Evolutionary conservation across 768 basidiomycete species (phyloP), one percentile per base, ranked within the genome.

Genomic region (Boletellus emodensis): DNA sequence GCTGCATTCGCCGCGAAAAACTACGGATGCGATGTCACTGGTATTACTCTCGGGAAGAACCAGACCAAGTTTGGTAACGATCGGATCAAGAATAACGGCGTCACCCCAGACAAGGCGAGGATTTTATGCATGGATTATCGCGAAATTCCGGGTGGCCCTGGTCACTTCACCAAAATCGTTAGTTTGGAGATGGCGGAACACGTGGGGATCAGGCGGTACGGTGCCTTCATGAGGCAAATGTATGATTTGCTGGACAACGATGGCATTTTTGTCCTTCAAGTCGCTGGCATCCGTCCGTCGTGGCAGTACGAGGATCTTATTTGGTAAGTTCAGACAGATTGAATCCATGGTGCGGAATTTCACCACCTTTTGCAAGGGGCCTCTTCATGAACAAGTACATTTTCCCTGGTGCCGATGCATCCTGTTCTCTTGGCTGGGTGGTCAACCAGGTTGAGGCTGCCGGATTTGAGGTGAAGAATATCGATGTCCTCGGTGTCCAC

Each of bases 131-230:
- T 83, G 62, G 94, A 98, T 67, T 94, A 89, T 69, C 84, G 94
- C 28, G 90, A 96, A 49, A 88, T 97, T 58, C 90, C 92, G 33
- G 79, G 81, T 28, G 78, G 83, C 49, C 69, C 72, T 41, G 84
- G 85, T 46, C 81, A 82, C 50, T 99, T 88, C 64, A 85, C 84
- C 62, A 98, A 98, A 76, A 98, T 99, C 46, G 93, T 95, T 43
- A 86, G 84, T 54, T 78, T 99, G 54, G 96, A 99, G 69, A 98
- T 98, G 95, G 95, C 95, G 15, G 96, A 99, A 84, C 96, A 99
- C 66, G 96, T 99, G 54, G 96, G 96, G 51, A 82, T 99, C 63
- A 84, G 93, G 59, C 86, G 92, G 39, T 99, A 99, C 71, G 80
- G 79, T 14, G 68, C 85, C 34, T 98, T 95, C 82, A 77, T 98